phyloP scores from a whole-genome alignment of 208 protist genomes.

The Trichomonas gallinae region DNA sequence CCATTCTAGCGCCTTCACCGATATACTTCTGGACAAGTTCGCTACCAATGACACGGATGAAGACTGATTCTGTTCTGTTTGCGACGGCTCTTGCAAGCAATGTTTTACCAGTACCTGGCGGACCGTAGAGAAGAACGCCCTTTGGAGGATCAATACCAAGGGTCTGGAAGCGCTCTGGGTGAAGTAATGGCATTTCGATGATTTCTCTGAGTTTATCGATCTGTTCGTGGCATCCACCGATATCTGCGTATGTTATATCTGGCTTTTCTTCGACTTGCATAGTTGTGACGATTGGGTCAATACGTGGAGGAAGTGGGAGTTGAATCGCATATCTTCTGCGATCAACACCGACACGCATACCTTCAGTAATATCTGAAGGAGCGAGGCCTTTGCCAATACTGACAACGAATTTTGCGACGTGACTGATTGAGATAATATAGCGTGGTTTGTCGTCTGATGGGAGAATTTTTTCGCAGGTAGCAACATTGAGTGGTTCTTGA shows the following conservation, averaged over 20 bases:
- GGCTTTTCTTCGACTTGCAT: slow-evolving; percentile 95
- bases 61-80: slow-evolving; percentile 96
- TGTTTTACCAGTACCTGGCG: slow-evolving; percentile 98
- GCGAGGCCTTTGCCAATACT: slow-evolving; percentile 90
- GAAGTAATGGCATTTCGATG: slow-evolving; percentile 94
- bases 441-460: background rate
- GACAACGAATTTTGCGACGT: slow-evolving; percentile 97
- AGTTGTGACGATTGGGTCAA: slow-evolving; percentile 98
- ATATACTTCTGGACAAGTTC: slow-evolving; percentile 88
- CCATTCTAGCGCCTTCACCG: slow-evolving; percentile 59
- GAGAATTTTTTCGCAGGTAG: background rate
- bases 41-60: slow-evolving; percentile 98
- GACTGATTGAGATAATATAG: slow-evolving; percentile 32
- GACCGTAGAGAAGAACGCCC: slow-evolving; percentile 95
- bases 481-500: slow-evolving; percentile 22
- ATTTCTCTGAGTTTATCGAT: slow-evolving; percentile 98
- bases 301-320: slow-evolving; percentile 97
- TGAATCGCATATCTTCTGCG: slow-evolving; percentile 97
- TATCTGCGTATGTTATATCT: slow-evolving; percentile 98
- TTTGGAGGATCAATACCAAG: slow-evolving; percentile 99
- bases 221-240: slow-evolving; percentile 98
- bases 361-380: slow-evolving; percentile 98
- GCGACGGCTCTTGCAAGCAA: slow-evolving; percentile 95
- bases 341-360: slow-evolving; percentile 83
- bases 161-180: slow-evolving; percentile 89